phyloP scores from a whole-genome alignment of 2,329 filamentous ascomycete species.

The Macrophomina pseudophaseolina region DNA sequence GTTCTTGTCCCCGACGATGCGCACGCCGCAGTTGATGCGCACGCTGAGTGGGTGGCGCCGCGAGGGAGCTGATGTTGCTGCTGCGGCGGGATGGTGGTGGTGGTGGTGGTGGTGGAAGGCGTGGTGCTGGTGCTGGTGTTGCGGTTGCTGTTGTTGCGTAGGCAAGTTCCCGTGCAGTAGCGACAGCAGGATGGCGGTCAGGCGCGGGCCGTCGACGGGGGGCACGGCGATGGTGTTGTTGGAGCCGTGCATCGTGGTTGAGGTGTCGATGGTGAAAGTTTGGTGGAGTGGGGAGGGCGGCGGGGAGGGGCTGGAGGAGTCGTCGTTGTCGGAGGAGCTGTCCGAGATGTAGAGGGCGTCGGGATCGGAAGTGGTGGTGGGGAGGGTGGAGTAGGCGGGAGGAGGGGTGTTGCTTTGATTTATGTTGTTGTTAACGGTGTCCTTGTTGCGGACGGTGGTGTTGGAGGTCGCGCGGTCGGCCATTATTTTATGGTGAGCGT shows the following conservation, averaged over 20 bases:
- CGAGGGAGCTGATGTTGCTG: neutral
- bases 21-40: constrained; percentile 26
- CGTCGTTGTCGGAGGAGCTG: constrained; percentile 21
- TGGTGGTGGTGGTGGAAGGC: neutral
- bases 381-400: constrained; percentile 1
- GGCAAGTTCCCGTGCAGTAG: constrained; percentile 48
- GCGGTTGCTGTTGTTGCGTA: constrained; percentile 22
- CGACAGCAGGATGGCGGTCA: constrained; percentile 54
- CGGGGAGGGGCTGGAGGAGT: constrained; percentile 1
- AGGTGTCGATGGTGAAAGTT: constrained; percentile 55
- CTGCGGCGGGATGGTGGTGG: neutral
- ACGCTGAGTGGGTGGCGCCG: constrained; percentile 10
- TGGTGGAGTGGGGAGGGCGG: constrained; percentile 26
- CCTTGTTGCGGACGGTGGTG: constrained; percentile 11
- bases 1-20: constrained; percentile 52
- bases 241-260: constrained; percentile 53
- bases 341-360: neutral
- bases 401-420: neutral
- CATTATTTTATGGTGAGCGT: constrained; percentile 24
- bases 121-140: neutral
- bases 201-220: constrained; percentile 47
- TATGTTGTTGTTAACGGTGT: neutral
- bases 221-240: constrained; percentile 57
- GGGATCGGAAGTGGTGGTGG: neutral
- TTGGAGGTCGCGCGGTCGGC: constrained; percentile 1